Conservation (phyloP, 179 eudicot species). For the Heliamphora pulchella region DNA sequence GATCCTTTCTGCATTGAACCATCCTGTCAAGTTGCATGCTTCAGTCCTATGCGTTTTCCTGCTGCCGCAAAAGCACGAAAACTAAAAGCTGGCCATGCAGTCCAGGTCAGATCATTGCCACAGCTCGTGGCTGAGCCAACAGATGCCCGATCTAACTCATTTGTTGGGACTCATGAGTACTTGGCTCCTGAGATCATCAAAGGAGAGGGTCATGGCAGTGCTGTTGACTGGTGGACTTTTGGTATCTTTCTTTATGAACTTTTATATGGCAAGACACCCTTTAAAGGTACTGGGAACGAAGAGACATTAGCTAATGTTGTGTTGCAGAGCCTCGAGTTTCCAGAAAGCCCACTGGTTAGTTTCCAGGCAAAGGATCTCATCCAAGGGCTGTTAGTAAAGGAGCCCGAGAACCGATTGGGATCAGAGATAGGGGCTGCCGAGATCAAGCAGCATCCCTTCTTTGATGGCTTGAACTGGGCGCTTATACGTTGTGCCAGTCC, state of each 20-base stretch:
- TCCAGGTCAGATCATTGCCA: conserved; percentile 22
- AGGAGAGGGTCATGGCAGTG: conserved; percentile 54
- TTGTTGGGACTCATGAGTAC: conserved; percentile 62
- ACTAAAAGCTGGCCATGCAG: conserved; percentile 20
- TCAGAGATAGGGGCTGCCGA: conserved; percentile 29
- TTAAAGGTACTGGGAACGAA: conserved; percentile 26
- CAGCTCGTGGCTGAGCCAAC: conserved; percentile 39
- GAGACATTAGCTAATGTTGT: conserved; percentile 32
- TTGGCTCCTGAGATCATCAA: conserved; percentile 56
- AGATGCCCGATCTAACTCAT: conserved; percentile 37
- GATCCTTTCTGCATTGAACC: conserved; percentile 35
- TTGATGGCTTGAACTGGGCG: conserved; percentile 23
- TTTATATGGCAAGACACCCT: conserved; percentile 33
- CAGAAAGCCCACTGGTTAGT: conserved; percentile 27
- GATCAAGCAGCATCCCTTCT: conserved; percentile 30
- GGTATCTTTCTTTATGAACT: conserved; percentile 36
- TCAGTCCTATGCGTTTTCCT: conserved; percentile 25
- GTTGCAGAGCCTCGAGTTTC: conserved; percentile 24
- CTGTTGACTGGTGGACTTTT: conserved; percentile 53
- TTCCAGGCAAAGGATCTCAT: conserved; percentile 34
- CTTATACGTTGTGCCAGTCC: conserved; percentile 20
- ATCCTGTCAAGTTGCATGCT: conserved; percentile 30
- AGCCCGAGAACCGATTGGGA: conserved; percentile 29
- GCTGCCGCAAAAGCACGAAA: conserved; percentile 17
- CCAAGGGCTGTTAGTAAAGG: conserved; percentile 27